Conservation (phyloP, 495 filamentous ascomycete genomes). For the Hypomontagnella submonticulosa region DNA sequence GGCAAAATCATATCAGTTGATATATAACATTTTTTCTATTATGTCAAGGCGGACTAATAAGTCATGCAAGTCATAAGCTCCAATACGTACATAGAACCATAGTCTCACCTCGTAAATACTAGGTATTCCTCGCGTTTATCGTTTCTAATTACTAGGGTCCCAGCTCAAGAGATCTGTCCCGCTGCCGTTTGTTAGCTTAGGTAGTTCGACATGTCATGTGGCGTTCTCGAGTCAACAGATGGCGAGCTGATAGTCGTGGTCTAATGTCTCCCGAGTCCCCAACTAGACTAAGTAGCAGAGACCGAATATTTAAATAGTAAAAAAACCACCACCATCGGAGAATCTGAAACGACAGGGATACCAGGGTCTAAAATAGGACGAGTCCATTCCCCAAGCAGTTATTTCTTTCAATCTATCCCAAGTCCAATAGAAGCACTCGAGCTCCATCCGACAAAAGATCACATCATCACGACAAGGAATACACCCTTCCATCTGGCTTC, state of each 20-base stretch:
- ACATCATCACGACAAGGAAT: constrained; percentile 19
- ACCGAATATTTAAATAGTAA: constrained; percentile 12
- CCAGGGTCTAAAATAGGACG: constrained; percentile 37
- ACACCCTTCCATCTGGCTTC: constrained; percentile 13
- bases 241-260: constrained; percentile 12
- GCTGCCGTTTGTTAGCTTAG: constrained; percentile 19
- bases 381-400: constrained; percentile 17
- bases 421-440: constrained; percentile 3
- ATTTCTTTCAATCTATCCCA: constrained; percentile 23
- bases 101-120: too few relatives aligned
- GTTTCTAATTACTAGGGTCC: constrained; percentile 24
- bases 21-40: background rate
- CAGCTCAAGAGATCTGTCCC: constrained; percentile 26
- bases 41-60: background rate
- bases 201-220: constrained; percentile 8
- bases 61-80: constrained; percentile 9
- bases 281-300: constrained; percentile 18
- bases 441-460: constrained; percentile 23
- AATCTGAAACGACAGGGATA: constrained; percentile 36
- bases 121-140: constrained; percentile 9
- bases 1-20: too few relatives aligned
- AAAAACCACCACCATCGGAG: constrained; percentile 18
- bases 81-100: background rate
- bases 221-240: constrained; percentile 29
- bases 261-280: constrained; percentile 24